Evolutionary conservation across 176 grass and related monocot species (phyloP).

Genomic region (Hyparrhenia diplandra): DNA sequence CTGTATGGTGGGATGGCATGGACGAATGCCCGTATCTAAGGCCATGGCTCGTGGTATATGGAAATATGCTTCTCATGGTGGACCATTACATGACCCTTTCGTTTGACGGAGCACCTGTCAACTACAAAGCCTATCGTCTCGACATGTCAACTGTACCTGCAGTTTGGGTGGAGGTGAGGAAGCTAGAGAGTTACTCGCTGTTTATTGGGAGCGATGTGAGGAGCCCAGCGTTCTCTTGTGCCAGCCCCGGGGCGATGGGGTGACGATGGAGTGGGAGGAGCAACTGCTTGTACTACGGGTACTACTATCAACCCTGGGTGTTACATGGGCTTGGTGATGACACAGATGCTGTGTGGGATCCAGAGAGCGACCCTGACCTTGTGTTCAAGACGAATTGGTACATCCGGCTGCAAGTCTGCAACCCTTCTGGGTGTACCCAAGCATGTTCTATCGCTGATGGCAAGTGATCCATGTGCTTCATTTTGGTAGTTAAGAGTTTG

Average conservation of each 20-base stretch:
- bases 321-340: slow-evolving; percentile 11
- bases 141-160: slow-evolving; percentile 15
- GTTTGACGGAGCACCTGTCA: not conserved
- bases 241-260: not conserved
- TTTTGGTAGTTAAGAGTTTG: not conserved
- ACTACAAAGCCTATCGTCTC: slow-evolving; percentile 11
- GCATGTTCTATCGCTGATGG: slow-evolving; percentile 30
- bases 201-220: slow-evolving; percentile 16
- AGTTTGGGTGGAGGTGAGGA: slow-evolving; percentile 30
- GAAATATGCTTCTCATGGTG: slow-evolving; percentile 39
- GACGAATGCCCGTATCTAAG: not conserved
- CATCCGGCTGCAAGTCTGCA: not conserved
- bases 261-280: slow-evolving; percentile 45
- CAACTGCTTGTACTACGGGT: slow-evolving; percentile 36
- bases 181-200: slow-evolving; percentile 35
- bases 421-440: slow-evolving; percentile 46
- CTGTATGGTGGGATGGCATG: not conserved
- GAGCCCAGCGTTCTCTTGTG: slow-evolving; percentile 28
- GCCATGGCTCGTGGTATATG: slow-evolving; percentile 34
- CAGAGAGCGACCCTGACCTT: not conserved
- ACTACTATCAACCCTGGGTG: not conserved
- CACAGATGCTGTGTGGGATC: not conserved
- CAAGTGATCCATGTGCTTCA: not conserved
- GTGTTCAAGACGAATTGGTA: not conserved
- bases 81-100: not conserved